A percentile compares a stretch with the other conserved stretches of the same genome.
These are phyloP conservation scores for Pseudogymnoascus sp. DNA, from an alignment of 2,329 filamentous ascomycete genomes.

Conservation along the genomic window DNA sequence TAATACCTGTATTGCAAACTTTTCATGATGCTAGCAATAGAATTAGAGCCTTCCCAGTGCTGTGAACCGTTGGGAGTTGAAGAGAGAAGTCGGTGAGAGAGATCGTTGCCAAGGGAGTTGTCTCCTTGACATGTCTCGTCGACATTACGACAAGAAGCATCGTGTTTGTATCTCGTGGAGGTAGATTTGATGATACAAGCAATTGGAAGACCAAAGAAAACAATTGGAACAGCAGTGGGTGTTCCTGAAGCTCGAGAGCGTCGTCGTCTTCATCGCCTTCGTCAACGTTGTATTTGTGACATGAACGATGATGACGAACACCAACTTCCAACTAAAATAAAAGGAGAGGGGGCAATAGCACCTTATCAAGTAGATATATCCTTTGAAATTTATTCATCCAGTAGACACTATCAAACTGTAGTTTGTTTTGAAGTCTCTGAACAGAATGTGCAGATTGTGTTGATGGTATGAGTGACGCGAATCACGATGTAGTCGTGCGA, in stretches of 20 bases:
- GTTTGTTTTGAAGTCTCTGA: not conserved
- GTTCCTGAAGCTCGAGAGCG: not conserved
- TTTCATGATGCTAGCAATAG: not conserved
- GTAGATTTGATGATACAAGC: not conserved
- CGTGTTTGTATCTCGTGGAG: not conserved
- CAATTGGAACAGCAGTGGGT: not conserved
- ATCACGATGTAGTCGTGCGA: not conserved
- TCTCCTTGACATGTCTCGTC: not conserved
- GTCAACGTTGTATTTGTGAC: not conserved
- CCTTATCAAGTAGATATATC: not conserved
- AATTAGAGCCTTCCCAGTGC: not conserved
- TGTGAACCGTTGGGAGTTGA: not conserved
- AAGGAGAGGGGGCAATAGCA: not conserved
- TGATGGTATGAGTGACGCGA: slow-evolving; percentile 5
- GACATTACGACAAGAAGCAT: not conserved
- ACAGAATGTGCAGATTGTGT: not conserved
- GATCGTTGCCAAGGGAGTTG: not conserved
- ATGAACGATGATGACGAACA: not conserved
- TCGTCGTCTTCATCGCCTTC: not conserved
- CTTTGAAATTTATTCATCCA: not conserved
- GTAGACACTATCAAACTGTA: not conserved
- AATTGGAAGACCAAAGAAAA: not conserved
- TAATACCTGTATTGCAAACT: not conserved
- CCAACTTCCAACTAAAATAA: not conserved
- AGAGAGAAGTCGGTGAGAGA: not conserved